Evolutionary conservation across 2,329 filamentous ascomycete genomes (phyloP).

Genomic region (Beauveria scarabaeidicola): DNA sequence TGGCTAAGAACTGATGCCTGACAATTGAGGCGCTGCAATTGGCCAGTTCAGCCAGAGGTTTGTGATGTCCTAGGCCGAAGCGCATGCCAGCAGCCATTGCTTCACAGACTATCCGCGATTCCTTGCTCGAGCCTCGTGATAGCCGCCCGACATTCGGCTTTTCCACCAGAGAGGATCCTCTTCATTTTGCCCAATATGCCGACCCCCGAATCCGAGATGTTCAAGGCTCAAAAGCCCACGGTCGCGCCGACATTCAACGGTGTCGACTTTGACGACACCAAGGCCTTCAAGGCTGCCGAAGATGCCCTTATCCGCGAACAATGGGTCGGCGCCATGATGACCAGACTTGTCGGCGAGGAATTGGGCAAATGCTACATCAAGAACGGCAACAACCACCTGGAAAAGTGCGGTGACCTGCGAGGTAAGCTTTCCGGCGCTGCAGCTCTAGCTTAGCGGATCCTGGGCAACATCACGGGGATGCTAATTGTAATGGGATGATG

Average conservation of each 20-base stretch:
- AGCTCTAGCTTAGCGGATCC: not conserved
- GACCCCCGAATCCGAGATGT: slow-evolving; percentile 72
- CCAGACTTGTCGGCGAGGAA: slow-evolving; percentile 71
- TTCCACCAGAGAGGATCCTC: not conserved
- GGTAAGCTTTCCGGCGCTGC: slow-evolving; percentile 45
- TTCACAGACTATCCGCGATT: not conserved
- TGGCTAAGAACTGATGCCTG: slow-evolving; percentile 17
- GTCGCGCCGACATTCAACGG: slow-evolving; percentile 79
- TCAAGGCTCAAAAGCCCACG: slow-evolving; percentile 75
- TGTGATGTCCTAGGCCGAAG: slow-evolving; percentile 7
- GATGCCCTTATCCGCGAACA: slow-evolving; percentile 77
- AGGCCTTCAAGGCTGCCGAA: slow-evolving; percentile 71
- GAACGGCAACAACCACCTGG: slow-evolving; percentile 79
- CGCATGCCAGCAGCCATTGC: not conserved
- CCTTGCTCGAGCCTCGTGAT: not conserved
- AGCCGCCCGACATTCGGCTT: not conserved
- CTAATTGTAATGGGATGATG: slow-evolving; percentile 8
- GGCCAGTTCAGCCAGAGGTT: slow-evolving; percentile 7
- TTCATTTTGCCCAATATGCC: slow-evolving; percentile 46
- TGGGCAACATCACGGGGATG: not conserved
- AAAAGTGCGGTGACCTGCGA: slow-evolving; percentile 76
- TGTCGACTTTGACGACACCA: slow-evolving; percentile 78
- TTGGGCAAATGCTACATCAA: slow-evolving; percentile 77
- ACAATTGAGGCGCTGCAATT: slow-evolving; percentile 7
- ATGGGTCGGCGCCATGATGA: slow-evolving; percentile 89